Base-by-base conservation (phyloP, 805 yeast species). In the Maudiozyma turicensis region DNA sequence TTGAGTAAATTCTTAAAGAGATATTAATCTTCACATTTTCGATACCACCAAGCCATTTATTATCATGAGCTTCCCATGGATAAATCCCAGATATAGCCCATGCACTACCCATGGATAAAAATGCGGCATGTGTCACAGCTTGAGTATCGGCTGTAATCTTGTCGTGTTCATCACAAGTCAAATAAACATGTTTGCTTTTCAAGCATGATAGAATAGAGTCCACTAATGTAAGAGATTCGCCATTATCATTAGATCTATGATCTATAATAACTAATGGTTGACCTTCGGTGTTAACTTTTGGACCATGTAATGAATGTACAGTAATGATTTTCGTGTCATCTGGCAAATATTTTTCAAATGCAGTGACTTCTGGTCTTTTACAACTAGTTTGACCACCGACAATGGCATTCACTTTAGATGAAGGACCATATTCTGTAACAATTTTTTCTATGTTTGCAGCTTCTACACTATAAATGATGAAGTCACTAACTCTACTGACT, bases 361-460 rank as follows among this genome's bases (percentile, higher is more conserved):
- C 96, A 13, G 68, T 73, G 30, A 93, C 84, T 62, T 93, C 99
- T 0, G 95, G 95, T 29, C 78, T 82, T 61, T 93, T 93, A 68
- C 98, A 91, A 8, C 96, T 86, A 0, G 99, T 90, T 67, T 93
- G 99, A 7, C 99, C 99, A n/a, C 98, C 99, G 5, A 93, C 95
- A 40, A 90, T 79, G 3, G 95, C 84, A 2, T 95, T 95, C 3
- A 81, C 68, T 62, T 91, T 91, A 4, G 96, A 81, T 0, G 91
- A 84, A 0, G 95, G 91, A 0, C 95, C 97, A 66, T 91, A 91
- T 38, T 69, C 42, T 5, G 77, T 61, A 5, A 89, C 95, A 38
- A 93, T 86, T 49, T 74, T 74, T 44, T 72, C 80, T 45, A 93
- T 83, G 60, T 80, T 80, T 53, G 84, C 95, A 1, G 98, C 96